These are phyloP conservation scores for carrot (Daucus carota) DNA, from an alignment of 129 eudicot species.

Conservation along the genomic window DNA sequence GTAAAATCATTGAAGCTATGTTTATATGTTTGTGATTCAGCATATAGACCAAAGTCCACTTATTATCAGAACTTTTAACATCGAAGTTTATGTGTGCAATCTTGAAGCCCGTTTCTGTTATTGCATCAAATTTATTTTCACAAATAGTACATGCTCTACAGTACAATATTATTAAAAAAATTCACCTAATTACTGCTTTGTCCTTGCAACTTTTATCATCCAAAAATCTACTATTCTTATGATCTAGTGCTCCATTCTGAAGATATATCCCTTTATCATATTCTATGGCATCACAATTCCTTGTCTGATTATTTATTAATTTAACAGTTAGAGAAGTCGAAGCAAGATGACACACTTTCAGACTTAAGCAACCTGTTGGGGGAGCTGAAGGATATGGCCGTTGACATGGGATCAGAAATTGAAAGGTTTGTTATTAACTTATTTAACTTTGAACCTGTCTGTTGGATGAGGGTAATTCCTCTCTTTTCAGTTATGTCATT, in stretches of 20 bases:
- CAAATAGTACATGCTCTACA: not conserved
- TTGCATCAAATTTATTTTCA: not conserved
- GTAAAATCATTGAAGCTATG: not conserved
- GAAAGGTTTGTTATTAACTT: slow-evolving; percentile 39
- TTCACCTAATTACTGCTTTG: not conserved
- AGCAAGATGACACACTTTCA: slow-evolving; percentile 81
- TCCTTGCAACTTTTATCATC: not conserved
- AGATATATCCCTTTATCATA: not conserved
- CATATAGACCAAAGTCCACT: not conserved
- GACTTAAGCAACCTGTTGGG: slow-evolving; percentile 79
- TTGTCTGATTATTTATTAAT: not conserved
- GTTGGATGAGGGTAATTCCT: not conserved
- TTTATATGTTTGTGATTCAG: not conserved
- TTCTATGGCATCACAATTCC: not conserved
- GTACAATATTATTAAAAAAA: not conserved
- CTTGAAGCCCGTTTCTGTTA: not conserved
- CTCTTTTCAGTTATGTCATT: not conserved
- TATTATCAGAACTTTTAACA: not conserved
- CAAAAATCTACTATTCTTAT: not conserved
- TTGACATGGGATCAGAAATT: slow-evolving; percentile 95
- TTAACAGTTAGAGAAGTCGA: slow-evolving; percentile 61
- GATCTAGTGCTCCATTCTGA: not conserved
- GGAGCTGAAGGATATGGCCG: slow-evolving; percentile 88
- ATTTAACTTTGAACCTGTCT: not conserved
- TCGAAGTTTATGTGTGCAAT: not conserved